Evolutionary conservation across 2,329 filamentous ascomycete genomes (phyloP).

Genomic region (Dactylellina cionopaga): DNA sequence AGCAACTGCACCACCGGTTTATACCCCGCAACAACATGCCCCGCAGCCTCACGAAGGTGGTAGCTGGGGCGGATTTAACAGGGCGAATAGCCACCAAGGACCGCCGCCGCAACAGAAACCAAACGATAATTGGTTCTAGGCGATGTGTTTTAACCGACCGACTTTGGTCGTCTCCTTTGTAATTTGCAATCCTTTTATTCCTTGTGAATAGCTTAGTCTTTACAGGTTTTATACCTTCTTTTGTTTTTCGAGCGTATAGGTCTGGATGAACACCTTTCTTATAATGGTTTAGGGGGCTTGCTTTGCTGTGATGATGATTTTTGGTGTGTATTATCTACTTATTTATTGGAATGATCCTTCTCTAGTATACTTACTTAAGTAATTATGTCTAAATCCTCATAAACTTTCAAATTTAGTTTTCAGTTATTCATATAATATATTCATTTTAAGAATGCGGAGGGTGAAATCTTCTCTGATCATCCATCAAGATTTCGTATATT

Average conservation of each 20-base stretch:
- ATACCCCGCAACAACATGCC: conserved; percentile 35
- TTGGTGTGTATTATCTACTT: no score
- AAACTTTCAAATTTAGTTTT: no score
- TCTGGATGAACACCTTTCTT: no score
- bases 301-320: no score
- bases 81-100: conserved; percentile 19
- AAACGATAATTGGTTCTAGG: conserved; percentile 50
- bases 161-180: neutral
- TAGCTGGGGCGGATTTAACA: conserved; percentile 43
- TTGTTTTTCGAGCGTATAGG: neutral
- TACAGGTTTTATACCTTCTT: neutral
- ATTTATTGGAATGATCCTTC: no score
- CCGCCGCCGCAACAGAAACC: conserved; percentile 39
- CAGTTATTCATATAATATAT: no score
- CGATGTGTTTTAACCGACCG: neutral
- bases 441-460: no score
- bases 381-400: no score
- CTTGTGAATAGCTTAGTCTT: conserved; percentile 19
- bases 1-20: conserved; percentile 34
- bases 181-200: neutral
- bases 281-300: no score
- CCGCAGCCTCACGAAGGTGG: conserved; percentile 17
- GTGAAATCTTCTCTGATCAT: no score
- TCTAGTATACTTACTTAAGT: no score
- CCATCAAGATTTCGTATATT: no score